Conservation (phyloP, 1,284 basidiomycete genomes). For the Entoloma clypeatum region DNA sequence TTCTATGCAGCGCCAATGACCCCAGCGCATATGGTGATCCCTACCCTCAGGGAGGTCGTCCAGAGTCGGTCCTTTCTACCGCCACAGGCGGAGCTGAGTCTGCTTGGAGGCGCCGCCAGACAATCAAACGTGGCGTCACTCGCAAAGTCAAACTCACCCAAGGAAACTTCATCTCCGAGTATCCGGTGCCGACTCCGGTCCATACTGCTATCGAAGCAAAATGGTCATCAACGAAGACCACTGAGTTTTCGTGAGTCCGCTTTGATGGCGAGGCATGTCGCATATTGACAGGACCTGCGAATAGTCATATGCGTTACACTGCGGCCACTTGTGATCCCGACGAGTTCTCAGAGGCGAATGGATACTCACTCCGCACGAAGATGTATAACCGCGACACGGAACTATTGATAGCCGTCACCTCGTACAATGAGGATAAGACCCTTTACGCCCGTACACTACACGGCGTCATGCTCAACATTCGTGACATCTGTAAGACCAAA, state of each 20-base stretch:
- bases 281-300: no score
- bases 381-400: slow-evolving; percentile 91
- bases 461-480: slow-evolving; percentile 96
- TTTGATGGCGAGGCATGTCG: no score
- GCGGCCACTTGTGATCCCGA: slow-evolving; percentile 95
- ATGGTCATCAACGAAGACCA: slow-evolving; percentile 68
- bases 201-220: slow-evolving; percentile 82
- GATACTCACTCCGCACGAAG: slow-evolving; percentile 81
- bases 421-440: slow-evolving; percentile 91
- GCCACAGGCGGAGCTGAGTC: slow-evolving; percentile 64
- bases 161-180: slow-evolving; percentile 89
- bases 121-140: slow-evolving; percentile 90
- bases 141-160: slow-evolving; percentile 90
- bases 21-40: slow-evolving; percentile 66
- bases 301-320: slow-evolving; percentile 88
- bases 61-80: slow-evolving; percentile 59
- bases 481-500: slow-evolving; percentile 97
- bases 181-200: slow-evolving; percentile 86
- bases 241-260: slow-evolving; percentile 75
- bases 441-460: slow-evolving; percentile 91
- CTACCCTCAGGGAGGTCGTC: slow-evolving; percentile 45
- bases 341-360: slow-evolving; percentile 81
- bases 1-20: no score
- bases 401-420: slow-evolving; percentile 87
- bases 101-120: slow-evolving; percentile 84